These are phyloP conservation scores for Pseudopithomyces maydicus DNA, from an alignment of 2,329 filamentous ascomycete species.

Conservation along the genomic window DNA sequence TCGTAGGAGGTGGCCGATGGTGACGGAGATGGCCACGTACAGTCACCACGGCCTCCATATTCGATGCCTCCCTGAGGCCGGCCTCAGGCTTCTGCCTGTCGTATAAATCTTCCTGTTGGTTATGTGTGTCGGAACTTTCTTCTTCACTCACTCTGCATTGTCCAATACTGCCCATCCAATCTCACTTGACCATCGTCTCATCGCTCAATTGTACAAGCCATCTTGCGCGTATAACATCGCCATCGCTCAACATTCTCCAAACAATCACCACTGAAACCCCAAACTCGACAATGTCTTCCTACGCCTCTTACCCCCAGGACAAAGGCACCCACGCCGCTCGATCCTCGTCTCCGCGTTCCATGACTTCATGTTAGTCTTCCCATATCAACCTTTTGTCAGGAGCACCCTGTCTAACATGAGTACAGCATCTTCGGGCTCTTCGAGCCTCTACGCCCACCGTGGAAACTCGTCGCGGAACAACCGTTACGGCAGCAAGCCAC, in stretches of 20 bases:
- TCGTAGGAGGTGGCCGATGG: slow-evolving; percentile 33
- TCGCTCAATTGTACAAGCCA: background rate
- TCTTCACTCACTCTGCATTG: slow-evolving; percentile 11
- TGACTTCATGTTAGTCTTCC: slow-evolving; percentile 23
- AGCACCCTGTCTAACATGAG: slow-evolving; percentile 20
- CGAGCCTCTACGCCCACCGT: slow-evolving; percentile 32
- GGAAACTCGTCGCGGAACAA: slow-evolving; percentile 26
- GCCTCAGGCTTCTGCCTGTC: slow-evolving; percentile 42
- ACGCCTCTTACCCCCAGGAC: slow-evolving; percentile 26
- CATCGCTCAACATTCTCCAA: slow-evolving; percentile 13
- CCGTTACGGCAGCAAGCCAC: slow-evolving; percentile 34
- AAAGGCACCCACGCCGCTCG: slow-evolving; percentile 29
- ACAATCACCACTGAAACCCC: slow-evolving; percentile 10
- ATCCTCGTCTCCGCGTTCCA: slow-evolving; percentile 23
- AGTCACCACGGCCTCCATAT: slow-evolving; percentile 19
- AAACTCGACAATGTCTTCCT: slow-evolving; percentile 31
- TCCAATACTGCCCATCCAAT: slow-evolving; percentile 25
- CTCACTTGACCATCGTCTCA: slow-evolving; percentile 22
- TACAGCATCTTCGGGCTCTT: slow-evolving; percentile 19
- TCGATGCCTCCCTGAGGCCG: slow-evolving; percentile 19
- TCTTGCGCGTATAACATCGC: slow-evolving; percentile 14
- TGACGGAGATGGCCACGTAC: slow-evolving; percentile 8
- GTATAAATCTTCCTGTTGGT: slow-evolving; percentile 30
- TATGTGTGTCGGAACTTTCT: slow-evolving; percentile 14
- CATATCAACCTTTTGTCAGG: background rate